Percentiles rank a stretch among this genome's conserved stretches.
phyloP scores from a whole-genome alignment of 2,329 filamentous ascomycete genomes.

The Nigrospora sphaerica region DNA sequence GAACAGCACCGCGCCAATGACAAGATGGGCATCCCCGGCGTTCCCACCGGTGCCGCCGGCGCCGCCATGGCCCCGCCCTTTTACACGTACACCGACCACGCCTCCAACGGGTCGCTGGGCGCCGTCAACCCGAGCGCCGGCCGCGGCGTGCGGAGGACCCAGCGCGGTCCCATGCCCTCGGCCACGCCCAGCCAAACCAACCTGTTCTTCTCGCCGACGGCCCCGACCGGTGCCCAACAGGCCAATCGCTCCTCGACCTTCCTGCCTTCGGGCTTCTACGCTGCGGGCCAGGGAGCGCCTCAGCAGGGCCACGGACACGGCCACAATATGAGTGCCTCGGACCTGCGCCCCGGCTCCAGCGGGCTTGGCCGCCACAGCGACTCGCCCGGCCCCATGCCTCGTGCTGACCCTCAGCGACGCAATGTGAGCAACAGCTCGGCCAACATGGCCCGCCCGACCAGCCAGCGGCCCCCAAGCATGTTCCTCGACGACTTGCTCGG shows the following conservation, averaged over 20 bases:
- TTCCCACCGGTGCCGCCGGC: slow-evolving; percentile 32
- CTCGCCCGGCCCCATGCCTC: slow-evolving; percentile 49
- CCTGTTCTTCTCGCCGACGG: slow-evolving; percentile 94
- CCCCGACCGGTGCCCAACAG: slow-evolving; percentile 47
- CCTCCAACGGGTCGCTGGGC: slow-evolving; percentile 42
- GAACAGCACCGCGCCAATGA: slow-evolving; percentile 63
- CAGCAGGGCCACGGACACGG: slow-evolving; percentile 38
- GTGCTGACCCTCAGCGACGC: slow-evolving; percentile 19
- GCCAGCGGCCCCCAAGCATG: slow-evolving; percentile 73
- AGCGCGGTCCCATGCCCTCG: slow-evolving; percentile 44
- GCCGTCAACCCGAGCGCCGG: slow-evolving; percentile 32
- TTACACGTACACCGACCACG: slow-evolving; percentile 58
- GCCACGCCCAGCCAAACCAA: slow-evolving; percentile 57
- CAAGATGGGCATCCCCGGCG: slow-evolving; percentile 57
- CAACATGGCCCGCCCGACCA: slow-evolving; percentile 57
- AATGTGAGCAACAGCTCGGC: slow-evolving; percentile 59
- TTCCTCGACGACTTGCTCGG: slow-evolving; percentile 88
- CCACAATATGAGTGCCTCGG: slow-evolving; percentile 54
- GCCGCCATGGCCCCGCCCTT: slow-evolving; percentile 30
- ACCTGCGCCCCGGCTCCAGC: slow-evolving; percentile 51
- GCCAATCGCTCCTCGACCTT: slow-evolving; percentile 68
- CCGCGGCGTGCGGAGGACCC: slow-evolving; percentile 44
- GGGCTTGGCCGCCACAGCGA: slow-evolving; percentile 47
- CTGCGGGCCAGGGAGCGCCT: slow-evolving; percentile 52
- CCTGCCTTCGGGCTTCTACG: slow-evolving; percentile 87